Percentiles rank a stretch among this genome's conserved stretches.
Evolutionary conservation across 2,329 filamentous ascomycete genomes (phyloP).

Genomic region (Xylaria hypoxylon): DNA sequence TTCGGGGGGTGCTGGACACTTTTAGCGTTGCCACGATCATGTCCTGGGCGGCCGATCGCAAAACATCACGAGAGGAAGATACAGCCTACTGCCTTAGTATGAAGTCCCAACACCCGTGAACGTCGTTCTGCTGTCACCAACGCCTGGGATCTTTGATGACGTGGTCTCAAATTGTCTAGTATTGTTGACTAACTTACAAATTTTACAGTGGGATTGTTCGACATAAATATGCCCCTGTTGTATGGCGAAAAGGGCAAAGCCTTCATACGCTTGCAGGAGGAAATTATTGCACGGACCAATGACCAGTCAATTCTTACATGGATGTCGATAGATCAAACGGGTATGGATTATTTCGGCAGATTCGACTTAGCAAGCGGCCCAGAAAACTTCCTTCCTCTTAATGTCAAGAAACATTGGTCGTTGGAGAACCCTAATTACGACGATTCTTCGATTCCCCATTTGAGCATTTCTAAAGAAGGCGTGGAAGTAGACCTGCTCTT

Average conservation of each 20-base stretch:
- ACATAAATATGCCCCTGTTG: constrained; percentile 33
- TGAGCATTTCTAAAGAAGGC: constrained; percentile 10
- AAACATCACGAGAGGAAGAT: constrained; percentile 31
- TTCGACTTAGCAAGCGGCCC: constrained; percentile 1
- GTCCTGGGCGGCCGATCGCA: constrained; percentile 25
- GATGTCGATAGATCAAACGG: neutral
- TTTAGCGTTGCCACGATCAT: constrained; percentile 22
- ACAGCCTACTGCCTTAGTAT: constrained; percentile 29
- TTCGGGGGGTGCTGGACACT: constrained; percentile 4
- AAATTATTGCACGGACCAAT: constrained; percentile 22
- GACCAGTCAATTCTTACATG: constrained; percentile 29
- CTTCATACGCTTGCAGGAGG: constrained; percentile 30
- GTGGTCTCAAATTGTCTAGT: neutral
- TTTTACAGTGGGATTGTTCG: constrained; percentile 26
- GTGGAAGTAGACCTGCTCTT: constrained; percentile 20
- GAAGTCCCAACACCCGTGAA: neutral
- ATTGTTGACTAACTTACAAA: constrained; percentile 1
- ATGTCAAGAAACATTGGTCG: constrained; percentile 19
- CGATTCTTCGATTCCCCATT: neutral
- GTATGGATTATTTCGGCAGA: neutral
- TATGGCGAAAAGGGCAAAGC: constrained; percentile 26
- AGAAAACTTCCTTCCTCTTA: neutral
- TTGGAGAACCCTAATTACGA: neutral
- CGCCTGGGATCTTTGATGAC: neutral
- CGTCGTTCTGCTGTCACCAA: neutral